Evolutionary conservation across 257 asterid genomes (phyloP).

Genomic region (Anisodus acutangulus): DNA sequence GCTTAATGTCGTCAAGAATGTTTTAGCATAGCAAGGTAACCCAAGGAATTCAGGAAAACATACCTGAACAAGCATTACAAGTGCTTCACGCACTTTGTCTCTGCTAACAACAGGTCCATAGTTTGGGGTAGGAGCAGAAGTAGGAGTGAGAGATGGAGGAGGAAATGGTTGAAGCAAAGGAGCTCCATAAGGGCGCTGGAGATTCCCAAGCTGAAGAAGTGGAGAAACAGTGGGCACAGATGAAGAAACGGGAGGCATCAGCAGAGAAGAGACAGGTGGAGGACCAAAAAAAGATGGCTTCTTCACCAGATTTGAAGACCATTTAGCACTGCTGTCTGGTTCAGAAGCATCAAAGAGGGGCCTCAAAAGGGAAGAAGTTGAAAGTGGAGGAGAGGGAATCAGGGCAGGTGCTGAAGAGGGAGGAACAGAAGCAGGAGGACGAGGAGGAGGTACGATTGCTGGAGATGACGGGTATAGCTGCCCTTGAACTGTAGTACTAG

Average conservation of each 20-base stretch:
- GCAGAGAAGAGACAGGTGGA: slow-evolving; percentile 63
- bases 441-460: slow-evolving; percentile 48
- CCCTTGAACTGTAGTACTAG: slow-evolving; percentile 52
- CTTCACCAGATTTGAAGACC: slow-evolving; percentile 74
- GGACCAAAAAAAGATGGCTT: slow-evolving; percentile 83
- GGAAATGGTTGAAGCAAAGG: slow-evolving; percentile 99
- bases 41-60: slow-evolving; percentile 18
- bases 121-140: slow-evolving; percentile 54
- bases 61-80: slow-evolving; percentile 86
- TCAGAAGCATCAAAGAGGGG: slow-evolving; percentile 63
- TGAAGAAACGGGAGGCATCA: slow-evolving; percentile 68
- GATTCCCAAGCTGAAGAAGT: slow-evolving; percentile 57
- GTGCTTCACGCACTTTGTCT: slow-evolving; percentile 89
- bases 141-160: slow-evolving; percentile 90
- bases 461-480: slow-evolving; percentile 58
- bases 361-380: slow-evolving; percentile 60
- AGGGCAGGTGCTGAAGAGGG: slow-evolving; percentile 55
- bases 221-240: slow-evolving; percentile 83
- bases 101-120: slow-evolving; percentile 61
- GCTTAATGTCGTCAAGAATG: slow-evolving; percentile 12
- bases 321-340: slow-evolving; percentile 46
- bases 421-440: slow-evolving; percentile 49
- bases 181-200: slow-evolving; percentile 83
- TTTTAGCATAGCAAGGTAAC: slow-evolving; percentile 6
- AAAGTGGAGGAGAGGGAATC: slow-evolving; percentile 50